These are phyloP conservation scores for Craspedostauros australis DNA, from an alignment of 108 stramenopile species.

Conservation along the genomic window DNA sequence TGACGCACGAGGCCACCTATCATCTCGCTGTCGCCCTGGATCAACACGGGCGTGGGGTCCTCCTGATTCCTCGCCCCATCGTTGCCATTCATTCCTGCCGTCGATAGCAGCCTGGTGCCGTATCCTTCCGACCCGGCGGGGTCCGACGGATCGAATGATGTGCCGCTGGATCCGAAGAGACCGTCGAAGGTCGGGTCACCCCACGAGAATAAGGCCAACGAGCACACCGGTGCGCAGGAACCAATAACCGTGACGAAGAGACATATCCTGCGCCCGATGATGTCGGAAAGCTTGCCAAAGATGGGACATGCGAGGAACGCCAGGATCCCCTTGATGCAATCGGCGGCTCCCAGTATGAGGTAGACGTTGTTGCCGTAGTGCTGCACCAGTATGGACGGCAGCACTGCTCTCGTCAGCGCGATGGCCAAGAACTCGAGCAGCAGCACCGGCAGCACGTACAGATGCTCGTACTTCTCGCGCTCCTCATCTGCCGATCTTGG, in stretches of 20 bases:
- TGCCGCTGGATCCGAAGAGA: too few species aligned
- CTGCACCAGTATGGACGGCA: slow-evolving; percentile 68
- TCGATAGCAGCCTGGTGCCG: not conserved
- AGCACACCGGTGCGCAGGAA: slow-evolving; percentile 85
- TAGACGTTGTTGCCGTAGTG: slow-evolving; percentile 67
- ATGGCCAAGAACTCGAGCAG: slow-evolving; percentile 91
- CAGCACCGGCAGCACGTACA: slow-evolving; percentile 88
- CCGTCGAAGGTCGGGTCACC: not conserved
- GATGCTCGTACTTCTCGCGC: slow-evolving; percentile 39
- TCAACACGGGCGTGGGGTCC: too few species aligned
- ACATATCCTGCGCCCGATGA: slow-evolving; percentile 72
- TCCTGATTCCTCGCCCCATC: not conserved
- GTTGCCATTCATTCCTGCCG: not conserved
- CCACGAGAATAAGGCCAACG: slow-evolving; percentile 76
- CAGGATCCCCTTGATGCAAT: slow-evolving; percentile 86
- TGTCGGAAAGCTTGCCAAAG: slow-evolving; percentile 87
- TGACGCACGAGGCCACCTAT: not conserved
- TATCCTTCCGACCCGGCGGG: not conserved
- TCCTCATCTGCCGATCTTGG: too few species aligned
- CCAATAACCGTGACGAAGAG: slow-evolving; percentile 88
- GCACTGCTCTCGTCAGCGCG: slow-evolving; percentile 71
- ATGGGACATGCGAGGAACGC: slow-evolving; percentile 91
- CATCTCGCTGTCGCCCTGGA: too few species aligned
- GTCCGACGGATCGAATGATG: too few species aligned
- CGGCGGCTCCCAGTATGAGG: slow-evolving; percentile 77